Percentiles rank a stretch among this genome's conserved stretches.
Conservation (phyloP, 768 basidiomycete species). For the Trichaptum fuscoviolaceum region DNA sequence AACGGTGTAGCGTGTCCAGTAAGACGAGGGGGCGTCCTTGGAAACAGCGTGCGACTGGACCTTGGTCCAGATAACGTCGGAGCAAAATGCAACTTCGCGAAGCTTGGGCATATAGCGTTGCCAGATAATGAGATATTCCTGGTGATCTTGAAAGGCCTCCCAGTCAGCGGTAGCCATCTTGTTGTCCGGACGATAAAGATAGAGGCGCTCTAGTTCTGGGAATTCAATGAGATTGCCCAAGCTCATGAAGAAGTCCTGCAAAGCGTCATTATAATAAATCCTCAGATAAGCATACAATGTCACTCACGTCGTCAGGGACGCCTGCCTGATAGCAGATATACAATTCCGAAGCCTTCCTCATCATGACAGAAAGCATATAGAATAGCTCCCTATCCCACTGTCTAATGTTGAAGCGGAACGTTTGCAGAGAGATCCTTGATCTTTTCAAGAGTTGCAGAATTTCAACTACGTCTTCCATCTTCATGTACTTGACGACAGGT, state of each 20-base stretch:
- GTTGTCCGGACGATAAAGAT: background rate
- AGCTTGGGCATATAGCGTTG: slow-evolving; percentile 3
- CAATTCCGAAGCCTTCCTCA: background rate
- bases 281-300: background rate
- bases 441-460: background rate
- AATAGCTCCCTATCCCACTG: slow-evolving; percentile 3
- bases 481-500: background rate
- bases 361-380: slow-evolving; percentile 2
- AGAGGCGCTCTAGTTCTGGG: background rate
- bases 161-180: background rate
- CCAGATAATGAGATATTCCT: slow-evolving; percentile 4
- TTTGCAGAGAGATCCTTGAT: background rate
- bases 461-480: background rate
- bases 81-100: background rate
- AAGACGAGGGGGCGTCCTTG: background rate
- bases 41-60: background rate
- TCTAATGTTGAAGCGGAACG: slow-evolving; percentile 1
- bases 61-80: slow-evolving; percentile 3
- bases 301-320: background rate
- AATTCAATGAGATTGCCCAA: slow-evolving; percentile 2
- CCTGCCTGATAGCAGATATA: background rate
- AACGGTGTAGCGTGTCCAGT: background rate
- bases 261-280: background rate
- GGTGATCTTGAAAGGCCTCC: background rate
- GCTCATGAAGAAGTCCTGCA: slow-evolving; percentile 4